Evolutionary conservation across 768 basidiomycete species (phyloP).

Genomic region (Termitomyces sp.): DNA sequence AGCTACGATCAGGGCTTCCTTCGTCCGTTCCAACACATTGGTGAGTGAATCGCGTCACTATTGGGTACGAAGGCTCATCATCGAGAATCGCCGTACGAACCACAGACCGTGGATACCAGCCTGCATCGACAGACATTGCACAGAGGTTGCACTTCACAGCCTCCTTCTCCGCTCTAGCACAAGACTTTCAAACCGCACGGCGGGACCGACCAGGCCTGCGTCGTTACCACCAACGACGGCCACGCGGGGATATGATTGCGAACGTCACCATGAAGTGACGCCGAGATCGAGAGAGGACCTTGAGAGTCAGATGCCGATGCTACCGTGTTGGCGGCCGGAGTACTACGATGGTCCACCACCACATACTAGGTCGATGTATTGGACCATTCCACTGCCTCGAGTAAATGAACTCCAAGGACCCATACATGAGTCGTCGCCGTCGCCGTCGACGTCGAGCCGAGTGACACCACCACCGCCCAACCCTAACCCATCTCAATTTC

Average conservation of each 20-base stretch:
- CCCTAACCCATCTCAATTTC: neutral
- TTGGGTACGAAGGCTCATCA: neutral
- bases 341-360: slow-evolving; percentile 2
- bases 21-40: neutral
- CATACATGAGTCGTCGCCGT: neutral
- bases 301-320: neutral
- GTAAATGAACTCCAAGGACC: neutral
- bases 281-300: neutral
- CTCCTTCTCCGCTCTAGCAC: neutral
- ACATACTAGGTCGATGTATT: slow-evolving; percentile 6
- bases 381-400: slow-evolving; percentile 7
- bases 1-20: neutral
- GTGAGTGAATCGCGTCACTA: neutral
- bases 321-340: neutral
- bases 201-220: neutral
- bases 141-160: neutral
- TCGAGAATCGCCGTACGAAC: neutral
- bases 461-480: neutral
- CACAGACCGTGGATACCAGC: neutral
- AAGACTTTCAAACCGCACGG: neutral
- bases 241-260: neutral
- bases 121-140: neutral
- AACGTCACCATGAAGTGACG: neutral
- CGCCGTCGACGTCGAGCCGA: neutral
- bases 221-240: neutral